Conservation (phyloP, 306 rosid genomes). For the Castanea sativa region DNA sequence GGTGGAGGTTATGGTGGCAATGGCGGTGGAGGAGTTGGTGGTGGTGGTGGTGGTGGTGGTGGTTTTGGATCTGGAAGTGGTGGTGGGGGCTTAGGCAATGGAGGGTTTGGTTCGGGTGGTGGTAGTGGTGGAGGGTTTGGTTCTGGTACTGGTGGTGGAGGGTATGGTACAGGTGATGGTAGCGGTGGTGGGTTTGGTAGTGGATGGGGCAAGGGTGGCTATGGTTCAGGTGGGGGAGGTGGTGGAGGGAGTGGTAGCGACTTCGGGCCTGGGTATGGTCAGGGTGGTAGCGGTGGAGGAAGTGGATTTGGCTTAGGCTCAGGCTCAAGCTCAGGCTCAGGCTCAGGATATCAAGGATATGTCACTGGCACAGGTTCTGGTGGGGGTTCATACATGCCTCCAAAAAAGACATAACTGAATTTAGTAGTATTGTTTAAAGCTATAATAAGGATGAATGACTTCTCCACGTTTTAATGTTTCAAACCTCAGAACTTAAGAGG, state of each 20-base stretch:
- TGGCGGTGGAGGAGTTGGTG: slow-evolving; percentile 30
- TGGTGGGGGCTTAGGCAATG: slow-evolving; percentile 22
- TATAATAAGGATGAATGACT: background rate
- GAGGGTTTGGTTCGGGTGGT: slow-evolving; percentile 22
- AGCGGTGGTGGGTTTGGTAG: slow-evolving; percentile 10
- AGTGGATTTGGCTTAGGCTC: background rate
- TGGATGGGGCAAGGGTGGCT: slow-evolving; percentile 15
- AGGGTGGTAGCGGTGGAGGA: slow-evolving; percentile 8
- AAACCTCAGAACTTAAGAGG: background rate
- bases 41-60: slow-evolving; percentile 24
- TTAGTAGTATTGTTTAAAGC: background rate
- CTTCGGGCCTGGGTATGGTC: background rate
- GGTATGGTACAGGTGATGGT: too few relatives aligned
- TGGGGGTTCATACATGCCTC: background rate
- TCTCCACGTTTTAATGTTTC: background rate
- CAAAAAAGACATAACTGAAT: background rate
- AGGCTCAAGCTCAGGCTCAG: background rate
- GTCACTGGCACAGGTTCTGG: too few relatives aligned
- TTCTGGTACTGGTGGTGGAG: too few relatives aligned
- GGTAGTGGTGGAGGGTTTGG: background rate
- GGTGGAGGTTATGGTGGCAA: slow-evolving; percentile 16
- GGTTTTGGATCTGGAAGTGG: slow-evolving; percentile 10
- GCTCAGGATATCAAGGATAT: background rate
- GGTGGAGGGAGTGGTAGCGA: background rate
- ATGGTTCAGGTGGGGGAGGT: background rate